Base-by-base conservation (phyloP, 2,329 filamentous ascomycete genomes). In the Cercospora sojina region DNA sequence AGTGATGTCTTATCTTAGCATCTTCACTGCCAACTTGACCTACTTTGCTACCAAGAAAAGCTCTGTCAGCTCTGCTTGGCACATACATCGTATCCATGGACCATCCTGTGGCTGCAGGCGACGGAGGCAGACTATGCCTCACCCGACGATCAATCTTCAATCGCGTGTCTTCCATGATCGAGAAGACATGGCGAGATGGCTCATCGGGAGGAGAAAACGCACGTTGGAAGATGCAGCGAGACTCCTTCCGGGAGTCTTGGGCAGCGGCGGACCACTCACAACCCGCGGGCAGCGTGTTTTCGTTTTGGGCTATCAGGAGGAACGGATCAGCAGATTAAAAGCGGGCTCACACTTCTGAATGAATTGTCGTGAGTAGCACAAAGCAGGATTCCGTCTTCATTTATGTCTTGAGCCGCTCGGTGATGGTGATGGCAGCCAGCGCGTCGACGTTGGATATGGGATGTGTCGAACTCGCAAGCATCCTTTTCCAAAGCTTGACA, bases 11-110 rank as follows among this genome's bases (percentile, higher is more conserved):
- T 60, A 57, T 27, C 41, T 60, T 29, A 59, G 38, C 59, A 41
- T 69, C 62, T 55, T 65, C 43, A 64, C 74, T 75, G 55, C 76
- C 76, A 65, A 78, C 75, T 23, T 23, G 43, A 23, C 18, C 43
- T 41, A 47, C n/a, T 47, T 47, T 47, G 41, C 18, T 18, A 47
- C 18, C 41, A 18, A 47, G 41, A 47, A 47, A 43, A 5, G 27
- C 23, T 16, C 3, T 29, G 47, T 41, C 23, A 29, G 64, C 62
- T 70, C 69, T 32, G 59, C 65, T 3, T 67, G 66, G 63, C 47
- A 27, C 23, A 16, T n/a, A 27, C 5, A 25, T 27, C 20, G 47
- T 13, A 10, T 47, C 43, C 43, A 18, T 47, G 43, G 18, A 23
- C 43, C 43, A 29, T 23, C 25, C 47, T 27, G 23, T 53, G 47